Evolutionary conservation across 116 monocot species (phyloP), one percentile per base, ranked within the genome.

Genomic region (Zostera marina): DNA sequence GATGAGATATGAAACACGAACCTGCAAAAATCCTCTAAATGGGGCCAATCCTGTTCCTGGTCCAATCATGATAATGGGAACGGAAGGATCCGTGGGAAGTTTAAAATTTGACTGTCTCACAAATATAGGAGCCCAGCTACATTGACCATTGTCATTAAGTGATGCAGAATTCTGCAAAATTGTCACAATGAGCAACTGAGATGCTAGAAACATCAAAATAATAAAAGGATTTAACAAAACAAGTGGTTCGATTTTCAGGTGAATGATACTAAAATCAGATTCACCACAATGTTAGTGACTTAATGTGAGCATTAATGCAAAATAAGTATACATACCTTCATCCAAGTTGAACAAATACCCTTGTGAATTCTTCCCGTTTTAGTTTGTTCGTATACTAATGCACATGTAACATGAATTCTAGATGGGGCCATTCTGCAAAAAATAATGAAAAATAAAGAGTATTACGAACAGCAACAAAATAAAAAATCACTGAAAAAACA

Each of bases 271-370:
- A 20, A 59, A 20, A 11, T 11, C 1, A 23, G 22, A 11, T 22
- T 25, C 17, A 24, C n/a, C 41, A 46, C 42, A 16, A 60, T 60
- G 9, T 13, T 24, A 21, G 22, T 7, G 17, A 19, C 17, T 20
- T 15, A 15, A 39, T 11, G 40, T 9, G 41, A 26, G 32, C 32
- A 32, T 32, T 20, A 13, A 43, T 14, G 25, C 14, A 42, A 23
- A 21, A 14, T 25, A n/a, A n/a, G n/a, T n/a, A n/a, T n/a, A n/a
- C n/a, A 25, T 74, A 93, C 93, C 93, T 84, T 93, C 76, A 93
- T 87, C 93, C 93, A 93, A 53, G 88, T 85, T 70, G 94, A 96
- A 52, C 85, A 85, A 44, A 96, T 74, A 68, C 94, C 94, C 66
- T 82, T 96, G 54, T 96, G 94, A 74, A 96, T 81, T 72, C 94